These are phyloP conservation scores for Lotmaria passim DNA, from an alignment of 208 protist species.

Conservation along the genomic window DNA sequence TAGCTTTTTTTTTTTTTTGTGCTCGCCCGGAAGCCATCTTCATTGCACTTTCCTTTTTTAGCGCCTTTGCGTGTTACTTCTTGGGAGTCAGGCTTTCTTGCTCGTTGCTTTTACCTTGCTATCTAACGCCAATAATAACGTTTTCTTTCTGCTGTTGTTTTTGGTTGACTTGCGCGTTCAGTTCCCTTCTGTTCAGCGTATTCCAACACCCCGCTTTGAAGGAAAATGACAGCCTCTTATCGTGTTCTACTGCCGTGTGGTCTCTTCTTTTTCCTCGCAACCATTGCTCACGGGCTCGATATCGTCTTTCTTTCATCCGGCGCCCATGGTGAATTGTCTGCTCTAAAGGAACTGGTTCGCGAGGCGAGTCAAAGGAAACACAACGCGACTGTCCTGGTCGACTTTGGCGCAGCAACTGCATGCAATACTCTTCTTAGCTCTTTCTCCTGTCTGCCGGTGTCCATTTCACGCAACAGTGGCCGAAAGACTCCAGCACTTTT, in stretches of 20 bases:
- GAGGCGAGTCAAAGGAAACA: constrained; percentile 15
- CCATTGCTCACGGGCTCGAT: too few species aligned
- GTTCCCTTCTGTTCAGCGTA: too few species aligned
- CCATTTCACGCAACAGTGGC: background rate
- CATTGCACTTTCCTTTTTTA: background rate
- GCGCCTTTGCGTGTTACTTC: too few species aligned
- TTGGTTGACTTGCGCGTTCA: too few species aligned
- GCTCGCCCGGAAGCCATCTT: background rate
- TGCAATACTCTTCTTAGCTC: background rate
- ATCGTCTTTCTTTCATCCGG: constrained; percentile 23
- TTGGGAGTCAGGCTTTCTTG: background rate
- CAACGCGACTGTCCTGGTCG: background rate
- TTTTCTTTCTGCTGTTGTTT: too few species aligned
- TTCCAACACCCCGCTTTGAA: too few species aligned
- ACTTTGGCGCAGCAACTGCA: background rate
- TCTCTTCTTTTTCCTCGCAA: background rate
- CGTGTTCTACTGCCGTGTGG: background rate
- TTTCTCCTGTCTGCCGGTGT: background rate
- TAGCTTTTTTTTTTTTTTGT: background rate
- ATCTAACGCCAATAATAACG: too few species aligned
- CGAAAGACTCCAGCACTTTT: background rate
- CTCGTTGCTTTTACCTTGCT: background rate
- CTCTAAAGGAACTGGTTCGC: background rate
- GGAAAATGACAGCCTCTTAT: background rate
- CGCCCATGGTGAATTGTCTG: background rate